Evolutionary conservation across 2,329 filamentous ascomycete species (phyloP).

Genomic region (Onygena corvina): DNA sequence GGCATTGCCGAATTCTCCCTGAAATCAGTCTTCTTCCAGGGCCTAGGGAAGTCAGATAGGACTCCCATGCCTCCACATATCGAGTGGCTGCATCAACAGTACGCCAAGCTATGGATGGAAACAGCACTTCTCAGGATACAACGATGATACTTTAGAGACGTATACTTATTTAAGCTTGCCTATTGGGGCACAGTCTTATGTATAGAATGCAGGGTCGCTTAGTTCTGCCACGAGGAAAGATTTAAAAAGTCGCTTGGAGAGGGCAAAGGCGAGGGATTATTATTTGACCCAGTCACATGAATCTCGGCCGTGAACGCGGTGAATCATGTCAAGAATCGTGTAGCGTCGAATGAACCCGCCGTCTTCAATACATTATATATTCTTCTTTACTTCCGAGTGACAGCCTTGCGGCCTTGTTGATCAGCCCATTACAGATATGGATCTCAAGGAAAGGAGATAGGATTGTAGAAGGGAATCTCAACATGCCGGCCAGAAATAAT

Average conservation of each 20-base stretch:
- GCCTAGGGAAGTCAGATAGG: slow-evolving; percentile 33
- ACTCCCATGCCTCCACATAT: slow-evolving; percentile 38
- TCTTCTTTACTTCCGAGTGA: too few species aligned
- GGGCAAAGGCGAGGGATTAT: neutral
- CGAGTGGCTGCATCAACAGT: slow-evolving; percentile 43
- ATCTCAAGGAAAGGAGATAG: too few species aligned
- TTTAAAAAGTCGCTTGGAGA: neutral
- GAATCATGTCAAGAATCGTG: neutral
- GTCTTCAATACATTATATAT: too few species aligned
- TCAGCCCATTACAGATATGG: too few species aligned
- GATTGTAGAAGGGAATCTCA: too few species aligned
- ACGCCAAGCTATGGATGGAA: slow-evolving; percentile 47
- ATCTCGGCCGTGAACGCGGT: slow-evolving; percentile 2
- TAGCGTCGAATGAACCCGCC: neutral
- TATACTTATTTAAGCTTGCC: neutral
- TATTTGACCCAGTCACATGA: neutral
- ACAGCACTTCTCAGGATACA: slow-evolving; percentile 34
- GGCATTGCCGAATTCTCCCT: slow-evolving; percentile 52
- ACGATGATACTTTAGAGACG: slow-evolving; percentile 5
- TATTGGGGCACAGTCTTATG: neutral
- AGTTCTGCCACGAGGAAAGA: slow-evolving; percentile 7
- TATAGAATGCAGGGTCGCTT: slow-evolving; percentile 1
- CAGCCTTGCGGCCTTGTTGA: too few species aligned
- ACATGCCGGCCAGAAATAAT: too few species aligned
- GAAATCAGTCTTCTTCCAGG: slow-evolving; percentile 53